Percentiles rank a stretch among this genome's conserved stretches.
Conservation (phyloP, 2,329 filamentous ascomycete genomes). For the Hymenoscyphus scutula region DNA sequence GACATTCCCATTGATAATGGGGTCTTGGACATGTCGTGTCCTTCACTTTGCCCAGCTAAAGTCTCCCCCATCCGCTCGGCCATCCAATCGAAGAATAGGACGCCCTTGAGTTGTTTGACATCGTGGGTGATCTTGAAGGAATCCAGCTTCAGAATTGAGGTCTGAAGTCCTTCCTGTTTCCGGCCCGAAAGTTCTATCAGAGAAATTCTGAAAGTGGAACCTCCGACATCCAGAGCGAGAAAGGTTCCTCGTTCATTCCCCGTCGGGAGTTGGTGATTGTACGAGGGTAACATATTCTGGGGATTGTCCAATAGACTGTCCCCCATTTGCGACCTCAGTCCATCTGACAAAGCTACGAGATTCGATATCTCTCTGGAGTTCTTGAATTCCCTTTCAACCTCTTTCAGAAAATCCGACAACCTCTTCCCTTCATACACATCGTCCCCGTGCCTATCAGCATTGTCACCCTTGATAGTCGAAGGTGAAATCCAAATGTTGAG, state of each 20-base stretch:
- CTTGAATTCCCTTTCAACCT: conserved; percentile 53
- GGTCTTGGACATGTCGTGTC: conserved; percentile 35
- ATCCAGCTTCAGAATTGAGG: conserved; percentile 52
- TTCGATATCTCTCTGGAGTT: conserved; percentile 46
- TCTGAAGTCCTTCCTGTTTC: conserved; percentile 41
- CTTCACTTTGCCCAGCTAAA: conserved; percentile 45
- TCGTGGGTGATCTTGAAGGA: conserved; percentile 55
- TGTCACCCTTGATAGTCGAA: conserved; percentile 27
- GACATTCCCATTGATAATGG: conserved; percentile 60
- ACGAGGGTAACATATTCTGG: conserved; percentile 64
- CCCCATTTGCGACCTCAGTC: conserved; percentile 54
- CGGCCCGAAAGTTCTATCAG: conserved; percentile 58
- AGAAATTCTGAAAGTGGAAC: conserved; percentile 64
- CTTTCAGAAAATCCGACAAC: conserved; percentile 49
- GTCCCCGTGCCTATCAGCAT: conserved; percentile 18
- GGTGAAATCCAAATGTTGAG: conserved; percentile 54
- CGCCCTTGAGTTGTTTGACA: conserved; percentile 56
- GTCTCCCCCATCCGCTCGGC: conserved; percentile 58
- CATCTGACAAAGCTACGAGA: conserved; percentile 43
- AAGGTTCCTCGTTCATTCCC: conserved; percentile 59
- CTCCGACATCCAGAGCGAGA: conserved; percentile 66
- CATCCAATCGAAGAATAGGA: conserved; percentile 68
- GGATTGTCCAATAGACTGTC: conserved; percentile 51
- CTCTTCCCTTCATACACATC: conserved; percentile 27
- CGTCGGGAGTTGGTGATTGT: conserved; percentile 61